Evolutionary conservation across 2,329 filamentous ascomycete genomes (phyloP).

Genomic region (Colletotrichum spinosum): DNA sequence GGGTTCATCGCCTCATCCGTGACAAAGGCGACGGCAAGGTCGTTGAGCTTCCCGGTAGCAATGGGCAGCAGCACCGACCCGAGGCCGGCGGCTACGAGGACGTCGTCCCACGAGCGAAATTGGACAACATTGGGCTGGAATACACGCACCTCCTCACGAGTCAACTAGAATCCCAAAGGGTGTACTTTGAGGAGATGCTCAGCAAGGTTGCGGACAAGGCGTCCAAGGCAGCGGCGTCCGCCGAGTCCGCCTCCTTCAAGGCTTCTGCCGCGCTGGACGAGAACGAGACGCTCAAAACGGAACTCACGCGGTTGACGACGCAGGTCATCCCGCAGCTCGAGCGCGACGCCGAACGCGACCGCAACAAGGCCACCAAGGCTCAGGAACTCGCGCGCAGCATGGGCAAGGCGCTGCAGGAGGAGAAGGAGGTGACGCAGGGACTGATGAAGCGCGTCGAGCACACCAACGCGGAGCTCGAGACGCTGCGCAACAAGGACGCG

Average conservation of each 20-base stretch:
- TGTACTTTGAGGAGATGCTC: conserved; percentile 94
- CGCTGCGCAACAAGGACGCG: conserved; percentile 66
- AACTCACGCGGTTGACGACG: conserved; percentile 62
- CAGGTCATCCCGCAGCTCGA: conserved; percentile 77
- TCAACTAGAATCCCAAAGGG: conserved; percentile 90
- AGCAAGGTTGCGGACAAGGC: conserved; percentile 92
- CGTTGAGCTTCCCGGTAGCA: conserved; percentile 82
- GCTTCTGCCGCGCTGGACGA: conserved; percentile 62
- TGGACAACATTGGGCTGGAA: conserved; percentile 86
- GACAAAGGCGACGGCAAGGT: conserved; percentile 94
- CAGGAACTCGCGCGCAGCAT: conserved; percentile 81
- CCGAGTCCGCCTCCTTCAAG: conserved; percentile 69
- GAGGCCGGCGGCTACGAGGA: conserved; percentile 66
- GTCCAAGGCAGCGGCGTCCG: conserved; percentile 74
- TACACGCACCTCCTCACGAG: conserved; percentile 94
- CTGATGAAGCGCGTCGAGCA: conserved; percentile 86
- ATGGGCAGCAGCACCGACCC: conserved; percentile 39
- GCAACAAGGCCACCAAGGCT: conserved; percentile 76
- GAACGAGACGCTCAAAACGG: conserved; percentile 46
- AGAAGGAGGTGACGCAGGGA: conserved; percentile 85
- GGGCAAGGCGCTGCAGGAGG: conserved; percentile 82
- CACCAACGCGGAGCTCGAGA: conserved; percentile 72
- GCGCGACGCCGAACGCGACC: conserved; percentile 76
- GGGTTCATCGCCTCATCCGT: conserved; percentile 94
- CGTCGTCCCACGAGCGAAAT: conserved; percentile 75